Evolutionary conservation across 176 grass and related monocot genomes (phyloP), one percentile per base, ranked within the genome.

Genomic region (Avena insularis): DNA sequence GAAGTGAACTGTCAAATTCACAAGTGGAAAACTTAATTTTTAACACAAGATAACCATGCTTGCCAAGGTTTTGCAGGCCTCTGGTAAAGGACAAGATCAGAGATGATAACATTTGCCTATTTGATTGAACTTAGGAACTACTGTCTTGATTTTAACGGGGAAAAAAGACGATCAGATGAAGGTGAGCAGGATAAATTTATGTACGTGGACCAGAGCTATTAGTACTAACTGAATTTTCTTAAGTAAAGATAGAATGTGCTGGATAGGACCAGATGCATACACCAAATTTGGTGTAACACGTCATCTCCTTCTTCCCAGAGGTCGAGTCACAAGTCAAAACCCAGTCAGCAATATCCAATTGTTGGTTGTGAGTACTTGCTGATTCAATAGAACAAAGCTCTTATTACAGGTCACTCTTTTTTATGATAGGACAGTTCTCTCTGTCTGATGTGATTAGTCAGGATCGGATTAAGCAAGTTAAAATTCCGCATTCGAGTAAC

Each of bases 341-440:
- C 43, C 27, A 53, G 53, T 49, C 12, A n/a, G 17, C 33, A 23
- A 60, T 48, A 71, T 59, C 9, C 2, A 70, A 67, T 23, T 1
- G n/a, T 58, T 79, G 47, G 53, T 20, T 71, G 8, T 14, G 2
- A 48, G 17, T 2, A 38, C 36, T 80, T 2, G 13, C 55, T 57
- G 23, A 87, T 81, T 87, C 40, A 87, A 46, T 49, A 36, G 53
- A 80, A 2, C 40, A 63, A n/a, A 19, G 19, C 3, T 57, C 51
- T 12, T 84, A 79, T 80, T 63, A 45, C 15, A 49, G 36, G 13
- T 80, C 38, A 86, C 20, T 20, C 50, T 90, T 67, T 10, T 60
- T 31, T 50, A 50, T 61, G 40, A 38, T 17, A 45, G 29, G 51
- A 19, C 19, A 71, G 14, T 66, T 29, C 14, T 49, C 61, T 15